Evolutionary conservation across 495 filamentous ascomycete genomes (phyloP), one percentile per base, ranked within the genome.

Genomic region (Aspergillus coremiiformis): DNA sequence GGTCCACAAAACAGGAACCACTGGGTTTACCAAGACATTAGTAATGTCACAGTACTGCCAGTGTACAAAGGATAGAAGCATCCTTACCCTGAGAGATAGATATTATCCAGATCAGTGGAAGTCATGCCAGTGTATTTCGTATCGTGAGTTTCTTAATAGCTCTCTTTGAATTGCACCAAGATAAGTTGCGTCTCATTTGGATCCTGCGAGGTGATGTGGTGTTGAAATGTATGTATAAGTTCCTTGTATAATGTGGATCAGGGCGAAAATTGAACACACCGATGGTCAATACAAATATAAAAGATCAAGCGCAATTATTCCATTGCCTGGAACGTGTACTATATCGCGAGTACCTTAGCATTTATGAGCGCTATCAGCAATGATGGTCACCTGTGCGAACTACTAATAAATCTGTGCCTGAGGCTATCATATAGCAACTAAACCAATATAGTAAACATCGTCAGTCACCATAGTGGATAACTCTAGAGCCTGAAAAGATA

Each of bases 11-110:
- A 51, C 63, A 0, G 65, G 71, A 1, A 66, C 65, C 27, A 61
- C n/a, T n/a, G n/a, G 64, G 26, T 72, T 74, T 30, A 44, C 69
- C 24, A 75, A 75, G 51, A 64, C 70, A n/a, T n/a, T n/a, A n/a
- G n/a, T n/a, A n/a, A n/a, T n/a, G n/a, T n/a, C n/a, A n/a, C n/a
- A n/a, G n/a, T n/a, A n/a, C n/a, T n/a, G 3, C 61, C 58, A 7
- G 70, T 66, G 65, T 71, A 69, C 46, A 63, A 68, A 55, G 67
- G 56, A 8, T 74, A 66, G 71, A 66, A 59, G 41, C 66, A 67
- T 51, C 69, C 68, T 0, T 41, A 59, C 44, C 64, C 64, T 12
- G 50, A 62, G 7, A 60, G 61, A 22, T 70, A 64, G 66, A 66
- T 62, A 5, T 42, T 79, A 12, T 78, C 43, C 71, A 1, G 69